Percentiles rank a stretch among this genome's conserved stretches.
phyloP scores from a whole-genome alignment of 148 eudicot species.

The Gaultheria prostrata region DNA sequence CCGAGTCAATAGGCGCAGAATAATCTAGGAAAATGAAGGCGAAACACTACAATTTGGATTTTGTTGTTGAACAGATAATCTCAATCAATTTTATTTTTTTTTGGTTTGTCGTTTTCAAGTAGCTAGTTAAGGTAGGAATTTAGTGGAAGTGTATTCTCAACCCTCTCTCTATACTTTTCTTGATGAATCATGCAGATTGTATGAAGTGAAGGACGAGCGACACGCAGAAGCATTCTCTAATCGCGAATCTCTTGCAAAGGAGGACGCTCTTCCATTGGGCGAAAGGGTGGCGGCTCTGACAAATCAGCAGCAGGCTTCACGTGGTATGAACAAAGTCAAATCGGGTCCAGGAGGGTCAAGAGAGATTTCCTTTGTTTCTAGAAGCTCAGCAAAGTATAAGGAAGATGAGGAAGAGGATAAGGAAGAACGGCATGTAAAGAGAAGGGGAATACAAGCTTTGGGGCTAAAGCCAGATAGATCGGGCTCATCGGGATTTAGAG shows the following conservation, averaged over 20 bases:
- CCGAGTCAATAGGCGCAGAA: not conserved
- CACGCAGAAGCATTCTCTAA: conserved; percentile 86
- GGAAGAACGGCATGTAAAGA: conserved; percentile 46
- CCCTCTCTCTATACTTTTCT: not conserved
- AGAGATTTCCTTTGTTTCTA: conserved; percentile 74
- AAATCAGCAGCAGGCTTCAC: conserved; percentile 29
- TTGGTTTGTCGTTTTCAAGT: not conserved
- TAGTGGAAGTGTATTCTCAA: not conserved
- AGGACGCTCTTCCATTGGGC: conserved; percentile 75
- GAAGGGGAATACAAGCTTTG: conserved; percentile 75
- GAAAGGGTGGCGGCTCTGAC: conserved; percentile 61
- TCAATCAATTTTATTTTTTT: not conserved
- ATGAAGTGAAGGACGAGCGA: conserved; percentile 85
- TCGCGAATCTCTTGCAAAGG: conserved; percentile 59
- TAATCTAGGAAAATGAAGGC: not conserved
- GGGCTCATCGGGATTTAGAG: conserved; percentile 38
- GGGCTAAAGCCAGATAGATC: conserved; percentile 59
- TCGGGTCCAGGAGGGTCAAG: conserved; percentile 84
- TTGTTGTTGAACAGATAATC: not conserved
- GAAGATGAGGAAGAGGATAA: conserved; percentile 64
- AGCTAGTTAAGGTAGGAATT: not conserved
- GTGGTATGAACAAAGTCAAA: conserved; percentile 39
- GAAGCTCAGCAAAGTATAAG: conserved; percentile 52
- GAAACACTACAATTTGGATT: not conserved
- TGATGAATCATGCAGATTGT: conserved; percentile 44